Conservation (phyloP, 306 rosid species). For the Pueraria montana region DNA sequence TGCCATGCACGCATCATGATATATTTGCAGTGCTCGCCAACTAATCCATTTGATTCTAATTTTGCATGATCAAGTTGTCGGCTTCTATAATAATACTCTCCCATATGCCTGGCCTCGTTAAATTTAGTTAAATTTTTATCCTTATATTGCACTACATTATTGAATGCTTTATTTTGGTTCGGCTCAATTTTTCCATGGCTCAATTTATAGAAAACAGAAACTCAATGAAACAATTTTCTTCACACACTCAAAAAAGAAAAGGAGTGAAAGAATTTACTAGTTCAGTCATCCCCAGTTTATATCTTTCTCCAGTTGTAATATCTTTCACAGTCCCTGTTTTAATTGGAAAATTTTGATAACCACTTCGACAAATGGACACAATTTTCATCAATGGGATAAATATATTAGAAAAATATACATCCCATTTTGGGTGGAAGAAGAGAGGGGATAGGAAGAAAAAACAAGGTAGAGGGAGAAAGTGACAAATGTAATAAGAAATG, state of each 20-base stretch:
- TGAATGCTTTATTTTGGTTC: background rate
- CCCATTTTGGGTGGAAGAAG: too few relatives aligned
- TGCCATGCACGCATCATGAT: constrained; percentile 45
- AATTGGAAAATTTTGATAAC: too few relatives aligned
- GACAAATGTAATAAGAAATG: too few relatives aligned
- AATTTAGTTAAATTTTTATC: constrained; percentile 13
- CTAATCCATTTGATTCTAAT: constrained; percentile 36
- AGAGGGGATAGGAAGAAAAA: too few relatives aligned
- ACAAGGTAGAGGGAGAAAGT: too few relatives aligned
- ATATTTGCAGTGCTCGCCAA: constrained; percentile 45
- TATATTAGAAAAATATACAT: too few relatives aligned
- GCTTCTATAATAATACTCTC: background rate
- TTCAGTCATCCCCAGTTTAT: background rate
- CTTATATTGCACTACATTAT: constrained; percentile 2
- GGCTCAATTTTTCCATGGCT: background rate
- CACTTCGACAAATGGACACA: too few relatives aligned
- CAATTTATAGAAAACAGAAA: background rate
- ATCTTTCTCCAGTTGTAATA: too few relatives aligned
- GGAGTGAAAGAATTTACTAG: background rate
- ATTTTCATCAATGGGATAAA: too few relatives aligned
- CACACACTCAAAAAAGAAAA: background rate
- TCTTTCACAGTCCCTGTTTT: background rate
- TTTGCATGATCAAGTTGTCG: constrained; percentile 44
- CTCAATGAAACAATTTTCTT: background rate
- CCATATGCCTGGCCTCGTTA: background rate